phyloP scores from a whole-genome alignment of 805 yeast species.

The Candida maris region DNA sequence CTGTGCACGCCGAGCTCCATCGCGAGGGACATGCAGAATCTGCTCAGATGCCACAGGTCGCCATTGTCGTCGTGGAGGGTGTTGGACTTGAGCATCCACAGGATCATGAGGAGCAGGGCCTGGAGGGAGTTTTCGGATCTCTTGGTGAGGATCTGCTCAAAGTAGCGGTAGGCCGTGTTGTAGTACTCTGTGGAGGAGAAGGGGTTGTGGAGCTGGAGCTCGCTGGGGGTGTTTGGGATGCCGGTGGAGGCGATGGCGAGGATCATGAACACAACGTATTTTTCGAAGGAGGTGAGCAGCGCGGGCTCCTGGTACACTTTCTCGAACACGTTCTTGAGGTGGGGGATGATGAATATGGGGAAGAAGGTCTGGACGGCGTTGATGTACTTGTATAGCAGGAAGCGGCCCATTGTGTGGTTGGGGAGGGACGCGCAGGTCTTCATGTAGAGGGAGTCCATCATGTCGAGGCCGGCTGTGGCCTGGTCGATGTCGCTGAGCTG shows the following conservation, averaged over 20 bases:
- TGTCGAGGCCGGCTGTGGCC: conserved; percentile 9
- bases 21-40: conserved; percentile 26
- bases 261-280: conserved; percentile 20
- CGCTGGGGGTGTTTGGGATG: conserved; percentile 3
- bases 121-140: conserved; percentile 23
- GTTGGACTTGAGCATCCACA: conserved; percentile 22
- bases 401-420: conserved; percentile 11
- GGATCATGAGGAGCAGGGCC: conserved; percentile 18
- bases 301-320: conserved; percentile 14
- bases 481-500: conserved; percentile 9
- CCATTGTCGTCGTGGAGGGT: conserved; percentile 24
- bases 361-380: conserved; percentile 19
- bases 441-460: conserved; percentile 17
- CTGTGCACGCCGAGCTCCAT: conserved; percentile 28
- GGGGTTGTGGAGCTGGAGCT: conserved; percentile 12
- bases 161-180: conserved; percentile 22
- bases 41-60: conserved; percentile 24
- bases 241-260: conserved; percentile 19
- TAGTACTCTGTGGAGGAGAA: conserved; percentile 21
- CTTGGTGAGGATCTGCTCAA: conserved; percentile 19
- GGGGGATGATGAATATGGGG: conserved; percentile 17
- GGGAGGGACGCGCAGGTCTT: conserved; percentile 24
- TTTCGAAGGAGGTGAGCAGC: conserved; percentile 18
- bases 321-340: conserved; percentile 8
- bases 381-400: conserved; percentile 15